Percentiles rank a stretch among this genome's conserved stretches.
phyloP scores from a whole-genome alignment of 768 basidiomycete genomes.

The Tephrocybe sp. region DNA sequence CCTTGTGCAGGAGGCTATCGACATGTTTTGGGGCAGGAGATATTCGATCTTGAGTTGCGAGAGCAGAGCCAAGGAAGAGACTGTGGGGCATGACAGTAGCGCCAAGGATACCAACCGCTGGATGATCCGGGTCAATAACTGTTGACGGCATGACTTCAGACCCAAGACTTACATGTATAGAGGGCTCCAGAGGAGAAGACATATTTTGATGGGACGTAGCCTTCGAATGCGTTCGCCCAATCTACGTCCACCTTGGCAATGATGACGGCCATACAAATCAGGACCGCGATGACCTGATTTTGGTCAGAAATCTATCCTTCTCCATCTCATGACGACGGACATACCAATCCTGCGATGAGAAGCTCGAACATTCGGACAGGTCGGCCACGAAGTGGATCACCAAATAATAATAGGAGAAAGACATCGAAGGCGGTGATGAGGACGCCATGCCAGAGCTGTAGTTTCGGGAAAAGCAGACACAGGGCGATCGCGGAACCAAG shows the following conservation, averaged over 20 bases:
- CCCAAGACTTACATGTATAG: conserved; percentile 55
- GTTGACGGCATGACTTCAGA: not conserved
- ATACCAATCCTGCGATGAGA: conserved; percentile 61
- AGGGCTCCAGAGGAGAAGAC: conserved; percentile 56
- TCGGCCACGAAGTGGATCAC: conserved; percentile 65
- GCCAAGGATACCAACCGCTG: conserved; percentile 72
- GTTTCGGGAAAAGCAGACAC: conserved; percentile 66
- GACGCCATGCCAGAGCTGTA: conserved; percentile 72
- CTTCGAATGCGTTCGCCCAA: conserved; percentile 74
- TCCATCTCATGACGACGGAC: conserved; percentile 18
- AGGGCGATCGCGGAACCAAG: conserved; percentile 82
- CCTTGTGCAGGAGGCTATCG: conserved; percentile 20
- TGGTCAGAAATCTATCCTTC: not conserved
- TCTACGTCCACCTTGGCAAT: conserved; percentile 68
- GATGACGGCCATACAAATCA: conserved; percentile 78
- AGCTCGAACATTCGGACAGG: conserved; percentile 72
- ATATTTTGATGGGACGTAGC: conserved; percentile 72
- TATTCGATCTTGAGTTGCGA: conserved; percentile 82
- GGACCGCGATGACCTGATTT: conserved; percentile 61
- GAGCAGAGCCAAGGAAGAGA: conserved; percentile 84
- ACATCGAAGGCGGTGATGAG: conserved; percentile 71
- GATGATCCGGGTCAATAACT: not conserved
- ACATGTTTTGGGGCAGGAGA: conserved; percentile 28
- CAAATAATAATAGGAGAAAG: conserved; percentile 65
- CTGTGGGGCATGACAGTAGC: conserved; percentile 95